Evolutionary conservation across 805 yeast species (phyloP).

Genomic region (Tetrapisispora iriomotensis): DNA sequence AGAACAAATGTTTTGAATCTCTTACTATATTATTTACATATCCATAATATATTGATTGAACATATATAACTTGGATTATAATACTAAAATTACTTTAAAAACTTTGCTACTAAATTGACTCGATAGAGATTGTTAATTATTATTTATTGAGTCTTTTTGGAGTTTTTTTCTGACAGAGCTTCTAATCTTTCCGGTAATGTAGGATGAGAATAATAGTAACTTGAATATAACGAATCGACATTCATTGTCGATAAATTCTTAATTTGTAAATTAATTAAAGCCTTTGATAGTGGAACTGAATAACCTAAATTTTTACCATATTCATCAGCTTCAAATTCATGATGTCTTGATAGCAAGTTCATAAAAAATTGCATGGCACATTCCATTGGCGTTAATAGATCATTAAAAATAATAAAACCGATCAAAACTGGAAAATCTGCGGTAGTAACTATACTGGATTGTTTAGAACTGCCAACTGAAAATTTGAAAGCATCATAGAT

Average conservation of each 20-base stretch:
- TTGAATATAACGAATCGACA: constrained; percentile 82
- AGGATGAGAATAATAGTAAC: constrained; percentile 88
- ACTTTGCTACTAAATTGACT: no score
- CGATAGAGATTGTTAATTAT: no score
- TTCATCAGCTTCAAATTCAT: constrained; percentile 89
- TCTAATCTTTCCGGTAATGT: constrained; percentile 81
- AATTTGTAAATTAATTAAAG: constrained; percentile 66
- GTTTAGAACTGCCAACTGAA: constrained; percentile 13
- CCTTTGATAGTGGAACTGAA: constrained; percentile 52
- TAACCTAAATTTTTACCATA: constrained; percentile 72
- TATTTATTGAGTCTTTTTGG: no score
- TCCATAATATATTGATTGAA: no score
- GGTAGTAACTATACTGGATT: constrained; percentile 9
- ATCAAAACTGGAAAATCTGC: constrained; percentile 59
- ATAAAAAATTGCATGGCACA: constrained; percentile 53
- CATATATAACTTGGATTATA: no score
- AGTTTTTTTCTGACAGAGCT: no score
- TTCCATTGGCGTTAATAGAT: constrained; percentile 70
- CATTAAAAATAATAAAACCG: constrained; percentile 74
- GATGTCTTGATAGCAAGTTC: constrained; percentile 69
- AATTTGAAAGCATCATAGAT: constrained; percentile 77
- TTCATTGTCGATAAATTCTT: constrained; percentile 77
- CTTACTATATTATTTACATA: no score
- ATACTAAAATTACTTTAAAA: no score
- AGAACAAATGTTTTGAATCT: no score